Evolutionary conservation across 306 rosid species (phyloP).

Genomic region (Oxytropis ochrocephala): DNA sequence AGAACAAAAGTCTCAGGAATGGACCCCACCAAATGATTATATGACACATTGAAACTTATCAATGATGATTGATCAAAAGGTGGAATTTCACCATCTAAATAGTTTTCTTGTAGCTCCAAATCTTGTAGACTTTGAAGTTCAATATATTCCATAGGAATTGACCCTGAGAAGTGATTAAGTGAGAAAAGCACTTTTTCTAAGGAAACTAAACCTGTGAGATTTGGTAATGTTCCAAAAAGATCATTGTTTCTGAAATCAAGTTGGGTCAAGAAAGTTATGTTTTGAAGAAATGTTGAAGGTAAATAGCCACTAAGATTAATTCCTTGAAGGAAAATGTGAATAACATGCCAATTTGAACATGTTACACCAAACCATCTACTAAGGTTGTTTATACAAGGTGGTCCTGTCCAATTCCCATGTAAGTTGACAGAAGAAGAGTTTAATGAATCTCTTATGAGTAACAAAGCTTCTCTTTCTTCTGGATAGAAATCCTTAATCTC

Average conservation of each 20-base stretch:
- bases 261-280: conserved; percentile 41
- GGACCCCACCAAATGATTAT: conserved; percentile 45
- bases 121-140: conserved; percentile 27
- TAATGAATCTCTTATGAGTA: conserved; percentile 46
- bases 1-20: conserved; percentile 53
- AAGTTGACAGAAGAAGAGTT: conserved; percentile 37
- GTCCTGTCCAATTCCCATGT: conserved; percentile 70
- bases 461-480: conserved; percentile 54
- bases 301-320: conserved; percentile 45
- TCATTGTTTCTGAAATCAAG: conserved; percentile 50
- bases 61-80: conserved; percentile 52
- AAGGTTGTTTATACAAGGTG: conserved; percentile 44
- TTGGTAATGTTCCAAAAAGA: conserved; percentile 47
- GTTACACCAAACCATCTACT: conserved; percentile 58
- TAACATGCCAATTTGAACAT: conserved; percentile 58
- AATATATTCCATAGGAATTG: conserved; percentile 42
- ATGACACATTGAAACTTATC: conserved; percentile 47
- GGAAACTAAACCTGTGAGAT: conserved; percentile 34
- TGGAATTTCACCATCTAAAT: conserved; percentile 43
- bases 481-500: conserved; percentile 27
- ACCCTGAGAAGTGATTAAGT: conserved; percentile 38
- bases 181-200: conserved; percentile 37
- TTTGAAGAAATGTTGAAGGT: conserved; percentile 37
- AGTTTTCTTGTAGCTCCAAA: conserved; percentile 45
- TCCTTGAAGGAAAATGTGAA: conserved; percentile 41